These are phyloP conservation scores for Asterochloris erici DNA, from an alignment of 139 green algal species.

Conservation along the genomic window DNA sequence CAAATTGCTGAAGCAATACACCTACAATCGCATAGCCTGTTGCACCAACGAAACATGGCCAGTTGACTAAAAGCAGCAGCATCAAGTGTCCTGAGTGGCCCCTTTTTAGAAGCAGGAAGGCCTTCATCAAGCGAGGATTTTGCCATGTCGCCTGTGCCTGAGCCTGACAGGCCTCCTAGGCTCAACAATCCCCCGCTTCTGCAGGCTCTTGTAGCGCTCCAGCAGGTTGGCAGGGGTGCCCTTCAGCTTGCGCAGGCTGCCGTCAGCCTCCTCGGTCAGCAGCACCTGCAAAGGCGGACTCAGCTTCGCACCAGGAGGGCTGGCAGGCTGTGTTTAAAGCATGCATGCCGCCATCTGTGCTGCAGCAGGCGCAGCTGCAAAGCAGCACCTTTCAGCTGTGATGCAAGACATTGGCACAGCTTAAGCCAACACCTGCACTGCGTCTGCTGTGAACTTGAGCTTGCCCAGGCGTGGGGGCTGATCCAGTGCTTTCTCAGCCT, in stretches of 20 bases:
- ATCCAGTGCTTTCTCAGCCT: slow-evolving; percentile 23
- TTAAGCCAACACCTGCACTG: slow-evolving; percentile 50
- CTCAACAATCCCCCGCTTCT: slow-evolving; percentile 77
- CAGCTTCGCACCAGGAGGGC: background rate
- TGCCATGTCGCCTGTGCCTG: background rate
- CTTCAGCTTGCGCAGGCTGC: slow-evolving; percentile 60
- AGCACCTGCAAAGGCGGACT: slow-evolving; percentile 45
- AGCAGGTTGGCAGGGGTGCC: slow-evolving; percentile 33
- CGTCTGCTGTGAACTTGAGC: slow-evolving; percentile 52
- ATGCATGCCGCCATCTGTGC: background rate
- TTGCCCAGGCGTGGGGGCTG: slow-evolving; percentile 65
- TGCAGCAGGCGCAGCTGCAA: too few species aligned
- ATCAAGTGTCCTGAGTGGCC: too few species aligned
- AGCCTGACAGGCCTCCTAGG: slow-evolving; percentile 33
- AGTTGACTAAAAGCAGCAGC: too few species aligned
- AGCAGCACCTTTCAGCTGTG: too few species aligned
- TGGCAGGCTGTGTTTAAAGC: background rate
- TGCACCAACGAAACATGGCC: too few species aligned
- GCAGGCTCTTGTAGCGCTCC: slow-evolving; percentile 76
- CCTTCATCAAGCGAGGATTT: too few species aligned
- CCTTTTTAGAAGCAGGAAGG: too few species aligned
- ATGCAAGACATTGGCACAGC: background rate
- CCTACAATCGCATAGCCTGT: too few species aligned
- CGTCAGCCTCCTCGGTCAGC: slow-evolving; percentile 61
- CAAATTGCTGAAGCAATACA: too few species aligned